These are phyloP conservation scores for Corchorus capsularis DNA, from an alignment of 345 rosid species.

Conservation along the genomic window DNA sequence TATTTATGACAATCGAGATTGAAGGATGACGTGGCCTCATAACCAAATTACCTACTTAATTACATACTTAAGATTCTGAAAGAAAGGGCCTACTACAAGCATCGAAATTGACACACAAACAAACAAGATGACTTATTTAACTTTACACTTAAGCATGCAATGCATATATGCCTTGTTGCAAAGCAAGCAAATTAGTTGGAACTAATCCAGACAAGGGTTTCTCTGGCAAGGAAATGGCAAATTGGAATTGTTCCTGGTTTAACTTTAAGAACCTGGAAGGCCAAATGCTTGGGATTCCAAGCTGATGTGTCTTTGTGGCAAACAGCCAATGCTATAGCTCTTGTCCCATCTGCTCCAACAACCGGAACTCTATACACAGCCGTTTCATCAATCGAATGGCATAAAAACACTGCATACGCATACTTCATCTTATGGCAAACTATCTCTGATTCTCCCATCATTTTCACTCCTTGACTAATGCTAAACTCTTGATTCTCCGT, in stretches of 20 bases:
- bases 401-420: conserved; percentile 3
- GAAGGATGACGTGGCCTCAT: too few relatives aligned
- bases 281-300: conserved; percentile 2
- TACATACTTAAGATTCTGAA: too few relatives aligned
- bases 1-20: too few relatives aligned
- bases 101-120: too few relatives aligned
- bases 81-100: too few relatives aligned
- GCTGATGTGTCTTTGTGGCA: conserved; percentile 13
- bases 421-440: conserved; percentile 16
- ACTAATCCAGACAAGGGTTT: not conserved
- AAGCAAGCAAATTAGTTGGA: too few relatives aligned
- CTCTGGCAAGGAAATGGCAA: not conserved
- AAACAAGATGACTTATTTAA: too few relatives aligned
- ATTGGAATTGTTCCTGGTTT: conserved; percentile 3
- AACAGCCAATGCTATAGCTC: not conserved
- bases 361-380: conserved; percentile 10
- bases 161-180: too few relatives aligned
- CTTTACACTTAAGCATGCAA: too few relatives aligned
- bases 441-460: conserved; percentile 4
- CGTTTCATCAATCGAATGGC: conserved; percentile 11
- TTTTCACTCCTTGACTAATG: not conserved
- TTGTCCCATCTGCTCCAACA: not conserved
- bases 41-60: too few relatives aligned
- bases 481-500: not conserved
- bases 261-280: not conserved